phyloP scores from a whole-genome alignment of 805 yeast genomes.

The Alloascoidea africana region DNA sequence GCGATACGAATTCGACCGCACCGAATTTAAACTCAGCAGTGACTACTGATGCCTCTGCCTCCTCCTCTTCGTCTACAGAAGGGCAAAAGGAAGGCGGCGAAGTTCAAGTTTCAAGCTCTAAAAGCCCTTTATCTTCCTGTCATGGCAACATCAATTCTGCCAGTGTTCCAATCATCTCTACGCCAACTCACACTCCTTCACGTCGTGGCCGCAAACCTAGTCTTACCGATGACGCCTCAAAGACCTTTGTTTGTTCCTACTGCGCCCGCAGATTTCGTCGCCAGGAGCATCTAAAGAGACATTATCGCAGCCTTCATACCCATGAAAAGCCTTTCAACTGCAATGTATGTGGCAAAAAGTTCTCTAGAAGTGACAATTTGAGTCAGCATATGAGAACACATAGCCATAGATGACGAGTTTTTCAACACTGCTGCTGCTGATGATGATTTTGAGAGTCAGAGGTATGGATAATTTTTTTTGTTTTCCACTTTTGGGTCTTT shows the following conservation, averaged over 20 bases:
- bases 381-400: constrained; percentile 55
- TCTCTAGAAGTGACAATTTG: constrained; percentile 51
- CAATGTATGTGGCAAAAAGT: constrained; percentile 43
- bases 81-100: not conserved
- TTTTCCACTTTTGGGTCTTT: no score
- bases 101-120: not conserved
- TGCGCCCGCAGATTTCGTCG: constrained; percentile 57
- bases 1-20: not conserved
- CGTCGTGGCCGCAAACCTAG: constrained; percentile 54
- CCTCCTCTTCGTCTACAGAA: not conserved
- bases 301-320: constrained; percentile 54
- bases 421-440: no score
- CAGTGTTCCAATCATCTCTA: constrained; percentile 3
- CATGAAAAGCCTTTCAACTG: constrained; percentile 59
- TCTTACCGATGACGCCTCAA: constrained; percentile 32
- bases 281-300: constrained; percentile 67
- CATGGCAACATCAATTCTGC: constrained; percentile 2
- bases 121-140: not conserved
- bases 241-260: constrained; percentile 46
- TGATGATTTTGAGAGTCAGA: no score
- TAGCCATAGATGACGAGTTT: no score
- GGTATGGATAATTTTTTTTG: no score
- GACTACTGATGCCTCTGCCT: not conserved
- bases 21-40: not conserved
- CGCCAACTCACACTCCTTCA: constrained; percentile 7